A percentile compares a stretch with the other conserved stretches of the same genome.
Conservation (phyloP, 345 rosid species). For the Brassica carinata region DNA sequence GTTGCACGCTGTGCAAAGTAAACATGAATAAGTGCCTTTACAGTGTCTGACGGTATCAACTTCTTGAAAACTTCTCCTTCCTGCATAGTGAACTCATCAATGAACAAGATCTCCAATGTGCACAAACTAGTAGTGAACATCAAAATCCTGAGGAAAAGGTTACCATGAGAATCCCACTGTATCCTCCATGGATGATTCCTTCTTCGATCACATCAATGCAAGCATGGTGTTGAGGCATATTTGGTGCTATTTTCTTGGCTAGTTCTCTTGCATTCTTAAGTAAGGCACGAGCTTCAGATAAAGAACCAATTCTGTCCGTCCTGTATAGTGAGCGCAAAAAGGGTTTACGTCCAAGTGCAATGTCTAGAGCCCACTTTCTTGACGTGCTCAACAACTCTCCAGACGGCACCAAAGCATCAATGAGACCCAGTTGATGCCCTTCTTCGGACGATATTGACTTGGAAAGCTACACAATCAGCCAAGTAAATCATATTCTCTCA, state of each 20-base stretch:
- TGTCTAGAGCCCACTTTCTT: conserved; percentile 83
- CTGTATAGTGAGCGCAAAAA: conserved; percentile 81
- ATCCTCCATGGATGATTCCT: conserved; percentile 90
- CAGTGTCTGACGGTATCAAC: conserved; percentile 67
- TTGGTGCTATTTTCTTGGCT: conserved; percentile 77
- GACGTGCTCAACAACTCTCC: conserved; percentile 77
- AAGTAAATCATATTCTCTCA: neutral
- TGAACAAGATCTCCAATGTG: neutral
- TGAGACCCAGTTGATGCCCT: conserved; percentile 80
- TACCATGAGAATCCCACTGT: conserved; percentile 86
- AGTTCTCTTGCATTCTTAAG: conserved; percentile 61
- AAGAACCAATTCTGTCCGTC: conserved; percentile 84
- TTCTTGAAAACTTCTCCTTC: conserved; percentile 81
- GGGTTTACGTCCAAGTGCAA: conserved; percentile 69
- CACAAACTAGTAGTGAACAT: neutral
- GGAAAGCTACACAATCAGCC: conserved; percentile 60
- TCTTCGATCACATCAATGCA: conserved; percentile 92
- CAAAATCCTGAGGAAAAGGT: neutral
- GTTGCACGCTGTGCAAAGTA: conserved; percentile 88
- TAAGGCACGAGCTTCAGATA: conserved; percentile 74
- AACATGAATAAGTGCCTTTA: conserved; percentile 85
- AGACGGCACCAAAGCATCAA: conserved; percentile 75
- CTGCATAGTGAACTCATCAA: conserved; percentile 48
- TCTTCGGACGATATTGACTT: conserved; percentile 86
- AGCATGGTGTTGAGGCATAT: conserved; percentile 89